Percentiles rank a stretch among this genome's conserved stretches.
phyloP scores from a whole-genome alignment of 495 filamentous ascomycete species.

The Penicillium cosmopolitanum region DNA sequence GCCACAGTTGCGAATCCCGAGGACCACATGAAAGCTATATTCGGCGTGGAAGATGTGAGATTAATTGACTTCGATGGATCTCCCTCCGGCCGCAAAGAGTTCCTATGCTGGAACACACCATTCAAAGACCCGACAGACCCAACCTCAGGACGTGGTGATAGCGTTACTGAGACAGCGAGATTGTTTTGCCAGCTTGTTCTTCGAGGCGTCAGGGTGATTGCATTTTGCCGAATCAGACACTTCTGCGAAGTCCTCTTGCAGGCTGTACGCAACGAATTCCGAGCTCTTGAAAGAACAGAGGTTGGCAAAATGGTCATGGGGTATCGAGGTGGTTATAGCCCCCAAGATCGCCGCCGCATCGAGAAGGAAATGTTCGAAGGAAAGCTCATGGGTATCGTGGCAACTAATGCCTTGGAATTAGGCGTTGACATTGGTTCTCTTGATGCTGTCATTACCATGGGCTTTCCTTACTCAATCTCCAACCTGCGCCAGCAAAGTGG shows the following conservation, averaged over 20 bases:
- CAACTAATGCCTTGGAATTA: conserved; percentile 89
- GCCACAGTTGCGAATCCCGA: conserved; percentile 95
- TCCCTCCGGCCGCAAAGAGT: conserved; percentile 91
- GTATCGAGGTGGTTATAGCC: conserved; percentile 93
- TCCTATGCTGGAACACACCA: conserved; percentile 97
- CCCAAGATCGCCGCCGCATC: conserved; percentile 87
- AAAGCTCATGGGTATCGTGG: conserved; percentile 88
- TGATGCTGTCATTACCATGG: conserved; percentile 91
- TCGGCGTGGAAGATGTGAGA: conserved; percentile 79
- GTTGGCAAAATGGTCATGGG: conserved; percentile 85
- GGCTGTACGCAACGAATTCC: conserved; percentile 78
- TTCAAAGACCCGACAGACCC: conserved; percentile 90
- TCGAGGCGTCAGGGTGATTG: conserved; percentile 88
- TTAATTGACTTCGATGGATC: conserved; percentile 91
- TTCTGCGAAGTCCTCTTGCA: conserved; percentile 84
- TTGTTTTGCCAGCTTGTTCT: conserved; percentile 90
- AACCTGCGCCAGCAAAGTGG: conserved; percentile 95
- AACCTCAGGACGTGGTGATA: conserved; percentile 81
- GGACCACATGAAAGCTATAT: conserved; percentile 90
- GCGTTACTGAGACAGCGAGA: conserved; percentile 79
- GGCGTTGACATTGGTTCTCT: conserved; percentile 95
- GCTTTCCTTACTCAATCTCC: conserved; percentile 93
- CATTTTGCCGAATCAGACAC: conserved; percentile 86
- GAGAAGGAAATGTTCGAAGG: conserved; percentile 98
- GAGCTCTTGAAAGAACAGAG: conserved; percentile 70